Evolutionary conservation across 805 yeast genomes (phyloP).

Genomic region (Huiozyma sinensis): DNA sequence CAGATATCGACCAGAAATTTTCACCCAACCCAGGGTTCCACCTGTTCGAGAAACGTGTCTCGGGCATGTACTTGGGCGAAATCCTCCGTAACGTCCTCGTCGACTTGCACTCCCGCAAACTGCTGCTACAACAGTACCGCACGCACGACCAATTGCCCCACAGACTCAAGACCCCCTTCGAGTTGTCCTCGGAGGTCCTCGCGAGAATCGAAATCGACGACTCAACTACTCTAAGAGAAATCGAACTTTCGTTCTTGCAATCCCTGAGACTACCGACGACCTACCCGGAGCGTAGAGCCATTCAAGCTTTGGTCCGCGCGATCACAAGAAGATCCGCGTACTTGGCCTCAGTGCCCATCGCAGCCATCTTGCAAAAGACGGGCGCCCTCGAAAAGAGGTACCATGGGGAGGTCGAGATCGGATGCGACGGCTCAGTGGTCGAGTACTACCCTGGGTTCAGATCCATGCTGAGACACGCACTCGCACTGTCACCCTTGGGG

Average conservation of each 20-base stretch:
- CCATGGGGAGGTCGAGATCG: slow-evolving; percentile 78
- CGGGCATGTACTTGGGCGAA: slow-evolving; percentile 92
- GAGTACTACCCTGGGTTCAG: slow-evolving; percentile 90
- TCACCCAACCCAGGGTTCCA: slow-evolving; percentile 83
- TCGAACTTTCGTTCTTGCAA: slow-evolving; percentile 58
- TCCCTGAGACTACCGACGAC: slow-evolving; percentile 61
- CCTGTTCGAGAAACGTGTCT: slow-evolving; percentile 83
- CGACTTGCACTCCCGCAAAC: slow-evolving; percentile 51
- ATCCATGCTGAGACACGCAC: slow-evolving; percentile 68
- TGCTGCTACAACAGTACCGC: slow-evolving; percentile 47
- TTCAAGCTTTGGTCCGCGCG: slow-evolving; percentile 65
- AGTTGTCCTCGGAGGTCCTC: slow-evolving; percentile 70
- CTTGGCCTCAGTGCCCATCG: slow-evolving; percentile 79
- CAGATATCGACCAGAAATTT: slow-evolving; percentile 47
- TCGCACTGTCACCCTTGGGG: slow-evolving; percentile 59
- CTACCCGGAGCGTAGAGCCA: slow-evolving; percentile 57
- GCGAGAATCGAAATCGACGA: slow-evolving; percentile 82
- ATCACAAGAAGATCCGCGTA: slow-evolving; percentile 84
- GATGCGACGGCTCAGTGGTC: slow-evolving; percentile 91
- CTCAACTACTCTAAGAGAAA: slow-evolving; percentile 57
- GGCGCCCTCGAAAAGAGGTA: slow-evolving; percentile 44
- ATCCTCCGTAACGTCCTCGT: slow-evolving; percentile 62
- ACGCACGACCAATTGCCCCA: slow-evolving; percentile 37
- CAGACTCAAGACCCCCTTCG: slow-evolving; percentile 66
- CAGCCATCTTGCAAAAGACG: slow-evolving; percentile 64